phyloP scores from a whole-genome alignment of 208 protist species.

The Leptomonas seymouri region DNA sequence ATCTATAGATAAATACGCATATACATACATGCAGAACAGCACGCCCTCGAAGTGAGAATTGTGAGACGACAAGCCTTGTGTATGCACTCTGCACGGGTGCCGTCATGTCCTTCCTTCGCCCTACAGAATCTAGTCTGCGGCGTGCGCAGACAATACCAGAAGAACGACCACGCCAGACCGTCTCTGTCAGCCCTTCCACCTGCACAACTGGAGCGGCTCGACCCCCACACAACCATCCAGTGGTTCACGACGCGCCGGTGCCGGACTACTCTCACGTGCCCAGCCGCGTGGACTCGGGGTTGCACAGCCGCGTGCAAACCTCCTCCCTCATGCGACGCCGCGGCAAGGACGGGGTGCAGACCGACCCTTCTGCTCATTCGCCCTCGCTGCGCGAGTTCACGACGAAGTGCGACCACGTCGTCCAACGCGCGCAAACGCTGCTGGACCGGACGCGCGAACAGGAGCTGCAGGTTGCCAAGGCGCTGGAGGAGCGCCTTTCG shows the following conservation, averaged over 20 bases:
- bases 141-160: constrained; percentile 28
- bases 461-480: constrained; percentile 29
- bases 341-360: background rate
- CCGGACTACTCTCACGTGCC: constrained; percentile 27
- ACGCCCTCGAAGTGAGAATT: too few species aligned
- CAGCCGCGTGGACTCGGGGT: constrained; percentile 32
- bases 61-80: background rate
- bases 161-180: constrained; percentile 8
- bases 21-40: too few species aligned
- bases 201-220: constrained; percentile 2
- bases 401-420: constrained; percentile 47
- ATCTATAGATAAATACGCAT: too few species aligned
- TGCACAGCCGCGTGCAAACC: constrained; percentile 26
- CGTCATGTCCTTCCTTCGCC: constrained; percentile 49
- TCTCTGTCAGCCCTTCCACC: background rate
- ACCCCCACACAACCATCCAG: background rate
- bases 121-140: constrained; percentile 44
- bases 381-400: constrained; percentile 31
- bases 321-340: constrained; percentile 12
- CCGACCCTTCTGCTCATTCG: background rate
- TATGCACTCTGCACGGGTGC: background rate
- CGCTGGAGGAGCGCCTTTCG: constrained; percentile 45
- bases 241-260: background rate
- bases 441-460: constrained; percentile 47
- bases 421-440: constrained; percentile 53